Evolutionary conservation across 2,329 filamentous ascomycete genomes (phyloP).

Genomic region (Monilinia vaccinii-corymbosi): DNA sequence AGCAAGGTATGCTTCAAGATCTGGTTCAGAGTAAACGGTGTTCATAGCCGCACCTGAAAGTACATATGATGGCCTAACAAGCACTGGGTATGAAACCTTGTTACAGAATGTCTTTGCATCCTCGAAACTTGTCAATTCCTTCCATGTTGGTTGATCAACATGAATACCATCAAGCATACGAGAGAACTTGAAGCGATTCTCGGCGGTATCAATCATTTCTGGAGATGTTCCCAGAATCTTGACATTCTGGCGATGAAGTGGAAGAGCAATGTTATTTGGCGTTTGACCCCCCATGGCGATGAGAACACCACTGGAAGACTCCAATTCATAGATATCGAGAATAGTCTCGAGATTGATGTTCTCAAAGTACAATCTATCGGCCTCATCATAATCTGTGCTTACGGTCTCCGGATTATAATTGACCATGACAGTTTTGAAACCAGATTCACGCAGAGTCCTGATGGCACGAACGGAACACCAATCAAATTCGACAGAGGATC

Average conservation of each 20-base stretch:
- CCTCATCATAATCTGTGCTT: slow-evolving; percentile 76
- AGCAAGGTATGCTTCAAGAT: slow-evolving; percentile 90
- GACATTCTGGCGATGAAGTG: slow-evolving; percentile 82
- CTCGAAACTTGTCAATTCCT: slow-evolving; percentile 85
- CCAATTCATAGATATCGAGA: slow-evolving; percentile 97
- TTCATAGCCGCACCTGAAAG: slow-evolving; percentile 98
- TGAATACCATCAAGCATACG: slow-evolving; percentile 95
- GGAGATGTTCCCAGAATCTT: slow-evolving; percentile 90
- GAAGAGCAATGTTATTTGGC: slow-evolving; percentile 93
- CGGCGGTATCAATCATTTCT: slow-evolving; percentile 91
- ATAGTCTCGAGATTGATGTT: slow-evolving; percentile 95
- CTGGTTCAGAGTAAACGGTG: slow-evolving; percentile 78
- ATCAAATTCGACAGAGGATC: slow-evolving; percentile 96
- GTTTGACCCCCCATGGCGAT: slow-evolving; percentile 94
- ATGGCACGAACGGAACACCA: slow-evolving; percentile 95
- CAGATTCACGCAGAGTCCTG: slow-evolving; percentile 71
- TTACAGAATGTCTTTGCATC: slow-evolving; percentile 80
- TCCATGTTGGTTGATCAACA: slow-evolving; percentile 95
- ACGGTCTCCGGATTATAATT: slow-evolving; percentile 62
- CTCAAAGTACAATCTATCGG: slow-evolving; percentile 92
- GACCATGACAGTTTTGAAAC: slow-evolving; percentile 97
- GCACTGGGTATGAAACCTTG: slow-evolving; percentile 81
- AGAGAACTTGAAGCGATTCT: slow-evolving; percentile 97
- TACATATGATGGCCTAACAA: slow-evolving; percentile 91
- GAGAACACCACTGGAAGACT: slow-evolving; percentile 75